phyloP scores from a whole-genome alignment of 2,329 filamentous ascomycete species.

The Aspergillus niger region DNA sequence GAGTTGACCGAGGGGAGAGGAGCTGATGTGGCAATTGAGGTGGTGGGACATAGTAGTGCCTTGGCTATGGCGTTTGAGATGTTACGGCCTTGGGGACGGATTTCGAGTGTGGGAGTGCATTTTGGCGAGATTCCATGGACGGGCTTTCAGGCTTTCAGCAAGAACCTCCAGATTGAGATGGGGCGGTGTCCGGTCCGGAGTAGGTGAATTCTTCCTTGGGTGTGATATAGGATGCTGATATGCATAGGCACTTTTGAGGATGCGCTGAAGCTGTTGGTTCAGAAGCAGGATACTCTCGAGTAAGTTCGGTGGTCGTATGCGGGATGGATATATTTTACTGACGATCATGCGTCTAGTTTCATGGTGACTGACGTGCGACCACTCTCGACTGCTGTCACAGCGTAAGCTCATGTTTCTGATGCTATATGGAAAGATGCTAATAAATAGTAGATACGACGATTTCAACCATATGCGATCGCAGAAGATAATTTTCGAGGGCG shows the following conservation, averaged over 20 bases:
- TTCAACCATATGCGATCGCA: constrained; percentile 71
- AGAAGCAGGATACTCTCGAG: constrained; percentile 66
- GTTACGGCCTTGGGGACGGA: constrained; percentile 69
- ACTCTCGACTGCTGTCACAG: constrained; percentile 63
- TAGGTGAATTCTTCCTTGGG: no score
- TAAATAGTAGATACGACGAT: constrained; percentile 57
- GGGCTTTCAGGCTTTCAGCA: constrained; percentile 63
- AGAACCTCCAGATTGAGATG: constrained; percentile 73
- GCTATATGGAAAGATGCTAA: background rate
- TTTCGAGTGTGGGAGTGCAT: constrained; percentile 74
- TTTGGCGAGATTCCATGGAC: constrained; percentile 69
- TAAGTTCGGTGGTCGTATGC: constrained; percentile 43
- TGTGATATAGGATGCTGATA: background rate
- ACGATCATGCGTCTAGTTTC: constrained; percentile 56
- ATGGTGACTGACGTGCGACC: constrained; percentile 75
- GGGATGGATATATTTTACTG: constrained; percentile 10
- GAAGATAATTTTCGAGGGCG: constrained; percentile 66
- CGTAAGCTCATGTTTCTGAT: constrained; percentile 19
- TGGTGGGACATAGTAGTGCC: constrained; percentile 68
- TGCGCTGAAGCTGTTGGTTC: constrained; percentile 62
- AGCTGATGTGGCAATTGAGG: constrained; percentile 79
- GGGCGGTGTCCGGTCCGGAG: constrained; percentile 68
- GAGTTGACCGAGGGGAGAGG: constrained; percentile 75
- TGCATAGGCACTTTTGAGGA: constrained; percentile 59
- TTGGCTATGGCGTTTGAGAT: constrained; percentile 70